These are phyloP conservation scores for Chlorella sp. DNA, from an alignment of 139 green algal species.

Conservation along the genomic window DNA sequence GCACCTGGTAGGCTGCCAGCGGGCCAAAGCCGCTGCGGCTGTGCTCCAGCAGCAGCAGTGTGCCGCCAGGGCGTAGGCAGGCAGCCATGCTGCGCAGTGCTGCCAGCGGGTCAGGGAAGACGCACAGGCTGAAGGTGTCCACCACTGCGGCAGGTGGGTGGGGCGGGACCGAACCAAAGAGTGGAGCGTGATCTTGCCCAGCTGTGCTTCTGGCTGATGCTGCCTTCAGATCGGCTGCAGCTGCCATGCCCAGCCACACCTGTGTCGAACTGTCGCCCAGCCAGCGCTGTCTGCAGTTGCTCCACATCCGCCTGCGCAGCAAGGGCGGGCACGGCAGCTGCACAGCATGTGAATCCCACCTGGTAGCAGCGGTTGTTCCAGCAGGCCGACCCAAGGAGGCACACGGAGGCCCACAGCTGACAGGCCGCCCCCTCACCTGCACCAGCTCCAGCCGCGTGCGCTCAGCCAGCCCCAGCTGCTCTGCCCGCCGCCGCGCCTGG, in stretches of 20 bases:
- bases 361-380: too few species aligned
- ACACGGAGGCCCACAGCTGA: too few species aligned
- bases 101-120: conserved; percentile 55
- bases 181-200: too few species aligned
- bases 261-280: conserved; percentile 1
- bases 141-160: conserved; percentile 63
- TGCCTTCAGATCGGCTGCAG: too few species aligned
- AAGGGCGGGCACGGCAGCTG: too few species aligned
- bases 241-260: too few species aligned
- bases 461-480: neutral
- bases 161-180: too few species aligned
- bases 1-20: conserved; percentile 39
- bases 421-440: neutral
- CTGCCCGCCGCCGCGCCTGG: conserved; percentile 26
- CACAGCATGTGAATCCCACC: too few species aligned
- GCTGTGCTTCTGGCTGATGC: too few species aligned
- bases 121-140: conserved; percentile 82
- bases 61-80: conserved; percentile 57
- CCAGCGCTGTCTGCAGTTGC: conserved; percentile 4
- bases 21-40: conserved; percentile 25
- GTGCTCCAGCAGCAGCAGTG: conserved; percentile 75
- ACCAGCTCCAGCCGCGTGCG: neutral
- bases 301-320: neutral
- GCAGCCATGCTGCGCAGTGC: conserved; percentile 49
- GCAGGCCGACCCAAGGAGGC: too few species aligned